Evolutionary conservation across 148 eudicot genomes (phyloP), one percentile per base, ranked within the genome.

Genomic region (Chenopodium quinoa): DNA sequence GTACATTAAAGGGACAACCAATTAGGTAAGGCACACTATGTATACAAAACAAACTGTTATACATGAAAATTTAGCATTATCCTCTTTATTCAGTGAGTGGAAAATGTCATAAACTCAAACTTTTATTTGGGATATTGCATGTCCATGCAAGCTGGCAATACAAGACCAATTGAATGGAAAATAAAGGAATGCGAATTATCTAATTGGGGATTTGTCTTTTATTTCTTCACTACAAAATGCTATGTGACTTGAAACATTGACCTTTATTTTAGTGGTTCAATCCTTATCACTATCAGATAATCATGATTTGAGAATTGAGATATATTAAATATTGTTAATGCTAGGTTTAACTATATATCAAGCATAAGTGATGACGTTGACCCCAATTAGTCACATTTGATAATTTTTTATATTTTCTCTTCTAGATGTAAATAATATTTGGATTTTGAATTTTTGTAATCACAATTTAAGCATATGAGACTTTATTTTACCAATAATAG

Each of bases 281-380:
- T 77, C 56, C 69, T 82, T 77, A 82, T 82, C 76, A 13, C 77
- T 77, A 82, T 82, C 76, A 13, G 4, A 77, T 77, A 44, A 77
- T 70, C 56, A 44, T 40, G 44, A 40, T 40, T 37, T 37, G 0
- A 37, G 44, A 37, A 6, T 5, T 37, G 7, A 40, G 44, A 40
- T 40, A 40, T 7, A 40, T 37, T 37, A 37, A 37, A 37, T 37
- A 37, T 40, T 40, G 44, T 5, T 40, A 40, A 40, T 40, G 44
- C 7, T 6, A 40, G 8, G 44, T 5, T 40, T 40, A 37, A 37
- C 44, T 40, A 40, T 40, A 6, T 40, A 40, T 40, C 44, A 40
- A 40, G 7, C 44, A 40, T 6, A 40, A 40, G 44, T 40, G 44
- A 40, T 40, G 44, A 6, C 44, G 7, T 40, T 0, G 44, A 6